Base-by-base conservation (phyloP, 1,284 basidiomycete genomes). In the Dichomitus squalens region DNA sequence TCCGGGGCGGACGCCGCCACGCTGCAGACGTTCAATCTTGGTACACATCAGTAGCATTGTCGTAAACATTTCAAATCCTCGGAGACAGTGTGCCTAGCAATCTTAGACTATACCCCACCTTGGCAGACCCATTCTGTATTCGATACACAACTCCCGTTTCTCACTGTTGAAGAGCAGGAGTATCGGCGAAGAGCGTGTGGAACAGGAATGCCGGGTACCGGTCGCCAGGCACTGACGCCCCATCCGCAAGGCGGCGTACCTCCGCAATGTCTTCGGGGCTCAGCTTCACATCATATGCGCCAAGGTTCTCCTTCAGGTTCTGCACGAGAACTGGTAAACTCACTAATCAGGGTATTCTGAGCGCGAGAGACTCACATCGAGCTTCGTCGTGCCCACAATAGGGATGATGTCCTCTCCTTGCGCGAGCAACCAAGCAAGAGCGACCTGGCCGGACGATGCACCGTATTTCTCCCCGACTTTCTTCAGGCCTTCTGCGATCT, bases 1-100 rank as follows among this genome's bases (percentile, higher is more conserved):
- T 85, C 85, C 61, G 81, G 81, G 16, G 78, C 80, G 16, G 84
- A 85, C 68, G 68, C 84, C 11, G 84, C 84, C 1, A 81, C 82
- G 9, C 73, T 85, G 20, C 83, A 85, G 68, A 84, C 82, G 0
- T 78, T 84, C 67, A n/a, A n/a, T n/a, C n/a, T n/a, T n/a, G n/a
- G n/a, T n/a, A n/a, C n/a, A n/a, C n/a, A n/a, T n/a, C n/a, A n/a
- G n/a, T n/a, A n/a, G n/a, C n/a, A n/a, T n/a, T n/a, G n/a, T n/a
- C n/a, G n/a, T n/a, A n/a, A n/a, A n/a, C n/a, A n/a, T n/a, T n/a
- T n/a, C n/a, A n/a, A n/a, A n/a, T n/a, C n/a, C n/a, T n/a, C n/a
- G n/a, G n/a, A n/a, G n/a, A n/a, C n/a, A n/a, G n/a, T n/a, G n/a
- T n/a, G n/a, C n/a, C n/a, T n/a, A n/a, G n/a, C n/a, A n/a, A n/a